These are phyloP conservation scores for Cichorium intybus DNA, from an alignment of 140 eudicot species.

Conservation along the genomic window DNA sequence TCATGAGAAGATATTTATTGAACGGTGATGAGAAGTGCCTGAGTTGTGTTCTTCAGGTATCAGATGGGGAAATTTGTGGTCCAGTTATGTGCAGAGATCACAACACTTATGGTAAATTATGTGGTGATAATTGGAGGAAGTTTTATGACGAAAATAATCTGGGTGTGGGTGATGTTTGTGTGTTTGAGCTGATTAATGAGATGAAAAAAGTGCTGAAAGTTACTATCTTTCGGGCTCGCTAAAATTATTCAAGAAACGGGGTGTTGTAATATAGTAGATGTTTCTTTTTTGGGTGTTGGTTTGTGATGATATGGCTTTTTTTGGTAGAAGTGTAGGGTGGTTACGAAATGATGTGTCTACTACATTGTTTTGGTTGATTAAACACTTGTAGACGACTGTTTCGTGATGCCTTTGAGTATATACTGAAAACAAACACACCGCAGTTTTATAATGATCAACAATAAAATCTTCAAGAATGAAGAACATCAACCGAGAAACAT, in stretches of 20 bases:
- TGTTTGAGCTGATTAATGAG: conserved; percentile 6
- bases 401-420: background rate
- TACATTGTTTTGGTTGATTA: background rate
- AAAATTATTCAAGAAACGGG: background rate
- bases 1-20: conserved; percentile 13
- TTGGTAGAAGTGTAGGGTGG: background rate
- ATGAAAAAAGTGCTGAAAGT: conserved; percentile 13
- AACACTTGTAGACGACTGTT: background rate
- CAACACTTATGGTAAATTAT: background rate
- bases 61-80: conserved; percentile 5
- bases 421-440: too few relatives aligned
- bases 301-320: background rate
- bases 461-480: too few relatives aligned
- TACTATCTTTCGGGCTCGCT: background rate
- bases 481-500: too few relatives aligned
- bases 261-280: background rate
- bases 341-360: background rate
- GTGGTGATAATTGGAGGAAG: conserved; percentile 10
- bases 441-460: too few relatives aligned
- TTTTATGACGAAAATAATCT: conserved; percentile 14
- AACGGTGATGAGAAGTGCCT: background rate
- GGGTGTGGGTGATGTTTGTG: conserved; percentile 19
- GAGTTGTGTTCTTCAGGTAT: conserved; percentile 2
- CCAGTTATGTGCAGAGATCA: background rate
- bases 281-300: background rate